Evolutionary conservation across 2,329 filamentous ascomycete species (phyloP).

Genomic region (Tolypocladium tropicale): DNA sequence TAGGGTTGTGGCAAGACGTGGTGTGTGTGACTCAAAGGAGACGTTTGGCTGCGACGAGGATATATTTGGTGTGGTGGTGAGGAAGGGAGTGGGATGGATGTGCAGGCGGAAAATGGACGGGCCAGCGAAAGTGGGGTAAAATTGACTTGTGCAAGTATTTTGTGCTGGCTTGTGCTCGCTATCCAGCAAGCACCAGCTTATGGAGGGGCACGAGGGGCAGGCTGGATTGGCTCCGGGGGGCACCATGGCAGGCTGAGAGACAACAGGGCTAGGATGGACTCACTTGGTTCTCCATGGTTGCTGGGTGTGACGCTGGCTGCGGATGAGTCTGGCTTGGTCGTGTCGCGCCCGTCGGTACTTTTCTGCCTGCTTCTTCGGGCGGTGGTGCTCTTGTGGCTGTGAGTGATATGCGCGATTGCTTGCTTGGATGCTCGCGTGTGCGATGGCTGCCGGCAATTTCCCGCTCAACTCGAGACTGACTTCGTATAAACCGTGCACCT

Average conservation of each 20-base stretch:
- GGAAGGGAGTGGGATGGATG: conserved; percentile 3
- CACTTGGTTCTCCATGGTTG: conserved; percentile 12
- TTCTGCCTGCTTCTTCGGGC: not conserved
- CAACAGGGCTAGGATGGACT: conserved; percentile 2
- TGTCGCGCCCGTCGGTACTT: not conserved
- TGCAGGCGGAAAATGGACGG: conserved; percentile 1
- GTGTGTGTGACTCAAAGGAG: not conserved
- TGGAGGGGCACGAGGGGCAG: not conserved
- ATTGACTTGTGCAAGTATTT: conserved; percentile 3
- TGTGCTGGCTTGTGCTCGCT: not conserved
- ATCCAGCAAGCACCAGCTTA: not conserved
- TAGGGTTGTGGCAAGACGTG: not conserved
- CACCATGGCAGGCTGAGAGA: not conserved
- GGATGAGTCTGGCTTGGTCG: not conserved
- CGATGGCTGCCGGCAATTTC: not conserved
- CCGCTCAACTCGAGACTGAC: not conserved
- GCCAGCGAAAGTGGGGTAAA: conserved; percentile 8
- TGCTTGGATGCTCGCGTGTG: not conserved
- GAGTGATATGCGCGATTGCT: no score
- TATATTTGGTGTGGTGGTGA: conserved; percentile 2
- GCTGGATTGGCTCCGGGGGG: conserved; percentile 1
- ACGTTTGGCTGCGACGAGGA: not conserved
- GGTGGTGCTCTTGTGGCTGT: no score
- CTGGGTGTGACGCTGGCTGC: not conserved
- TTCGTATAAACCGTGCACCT: not conserved